A percentile compares a stretch with the other conserved stretches of the same genome.
These are phyloP conservation scores for Nicotiana rustica DNA, from an alignment of 305 asterid species.

Conservation along the genomic window DNA sequence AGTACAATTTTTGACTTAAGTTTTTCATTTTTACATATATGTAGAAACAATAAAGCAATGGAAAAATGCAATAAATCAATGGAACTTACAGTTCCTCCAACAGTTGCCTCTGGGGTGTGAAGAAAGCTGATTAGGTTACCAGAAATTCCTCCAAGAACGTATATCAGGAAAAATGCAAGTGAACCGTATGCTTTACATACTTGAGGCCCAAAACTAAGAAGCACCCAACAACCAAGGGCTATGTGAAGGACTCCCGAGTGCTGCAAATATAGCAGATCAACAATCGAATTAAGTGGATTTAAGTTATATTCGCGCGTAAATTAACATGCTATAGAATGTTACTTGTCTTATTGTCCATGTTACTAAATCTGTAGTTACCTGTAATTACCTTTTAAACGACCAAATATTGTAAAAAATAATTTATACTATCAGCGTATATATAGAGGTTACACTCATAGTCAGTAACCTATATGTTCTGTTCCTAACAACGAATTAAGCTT, in stretches of 20 bases:
- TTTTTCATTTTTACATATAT: background rate
- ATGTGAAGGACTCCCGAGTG: conserved; percentile 78
- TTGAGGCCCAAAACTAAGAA: conserved; percentile 69
- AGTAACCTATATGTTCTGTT: background rate
- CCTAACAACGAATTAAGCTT: background rate
- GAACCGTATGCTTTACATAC: conserved; percentile 69
- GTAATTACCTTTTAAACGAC: background rate
- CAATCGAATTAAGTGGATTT: background rate
- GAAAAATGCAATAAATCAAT: background rate
- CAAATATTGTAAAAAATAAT: background rate
- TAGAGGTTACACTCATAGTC: background rate
- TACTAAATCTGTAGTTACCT: background rate
- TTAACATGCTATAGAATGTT: background rate
- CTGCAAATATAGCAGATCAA: conserved; percentile 49
- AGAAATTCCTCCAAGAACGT: conserved; percentile 79
- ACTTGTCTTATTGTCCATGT: background rate
- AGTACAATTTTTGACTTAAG: background rate
- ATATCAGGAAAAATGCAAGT: conserved; percentile 69
- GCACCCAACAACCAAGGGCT: conserved; percentile 73
- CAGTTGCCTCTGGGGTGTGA: conserved; percentile 78
- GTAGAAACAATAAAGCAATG: too few relatives aligned
- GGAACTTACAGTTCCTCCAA: conserved; percentile 77
- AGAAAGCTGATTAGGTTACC: conserved; percentile 80
- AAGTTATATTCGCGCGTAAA: background rate
- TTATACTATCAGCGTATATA: background rate